Percentiles rank a stretch among this genome's conserved stretches.
phyloP scores from a whole-genome alignment of 768 basidiomycete genomes.

The Leccinum subgranulosum region DNA sequence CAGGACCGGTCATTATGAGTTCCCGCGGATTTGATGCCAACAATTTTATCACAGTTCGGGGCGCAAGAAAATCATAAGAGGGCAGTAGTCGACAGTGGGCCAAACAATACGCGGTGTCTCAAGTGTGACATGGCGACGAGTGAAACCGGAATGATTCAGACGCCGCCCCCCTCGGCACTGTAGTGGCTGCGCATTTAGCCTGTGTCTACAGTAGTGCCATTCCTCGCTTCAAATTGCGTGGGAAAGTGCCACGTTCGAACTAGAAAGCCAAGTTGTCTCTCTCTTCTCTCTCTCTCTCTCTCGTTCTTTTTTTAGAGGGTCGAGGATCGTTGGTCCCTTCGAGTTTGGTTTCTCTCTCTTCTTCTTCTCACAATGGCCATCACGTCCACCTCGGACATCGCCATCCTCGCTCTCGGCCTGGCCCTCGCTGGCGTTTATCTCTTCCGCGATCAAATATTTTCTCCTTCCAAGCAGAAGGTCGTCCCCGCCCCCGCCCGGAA shows the following conservation, averaged over 20 bases:
- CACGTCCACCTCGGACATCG: constrained; percentile 65
- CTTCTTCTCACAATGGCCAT: constrained; percentile 46
- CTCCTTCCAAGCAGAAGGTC: constrained; percentile 60
- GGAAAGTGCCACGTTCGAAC: constrained; percentile 40
- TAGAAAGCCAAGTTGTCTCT: background rate
- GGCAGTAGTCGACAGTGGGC: too few relatives aligned
- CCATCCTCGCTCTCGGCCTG: constrained; percentile 71
- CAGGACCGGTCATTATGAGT: too few relatives aligned
- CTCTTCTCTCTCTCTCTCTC: too few relatives aligned
- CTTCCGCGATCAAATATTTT: constrained; percentile 78
- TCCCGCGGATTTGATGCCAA: too few relatives aligned
- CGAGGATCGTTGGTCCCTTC: background rate
- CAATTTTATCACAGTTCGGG: too few relatives aligned
- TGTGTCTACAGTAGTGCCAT: too few relatives aligned
- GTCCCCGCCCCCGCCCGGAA: constrained; percentile 45
- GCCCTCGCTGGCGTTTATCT: constrained; percentile 76
- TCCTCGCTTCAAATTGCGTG: constrained; percentile 23
- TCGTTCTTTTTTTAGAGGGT: background rate
- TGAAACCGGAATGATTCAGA: too few relatives aligned
- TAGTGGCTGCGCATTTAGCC: too few relatives aligned
- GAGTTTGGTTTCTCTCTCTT: background rate
- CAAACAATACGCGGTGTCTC: too few relatives aligned
- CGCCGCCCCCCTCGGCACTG: too few relatives aligned
- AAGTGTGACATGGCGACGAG: background rate
- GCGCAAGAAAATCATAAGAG: too few relatives aligned